A percentile compares a stretch with the other conserved stretches of the same genome.
These are phyloP conservation scores for Candida pini DNA, from an alignment of 805 yeast genomes.

Conservation along the genomic window DNA sequence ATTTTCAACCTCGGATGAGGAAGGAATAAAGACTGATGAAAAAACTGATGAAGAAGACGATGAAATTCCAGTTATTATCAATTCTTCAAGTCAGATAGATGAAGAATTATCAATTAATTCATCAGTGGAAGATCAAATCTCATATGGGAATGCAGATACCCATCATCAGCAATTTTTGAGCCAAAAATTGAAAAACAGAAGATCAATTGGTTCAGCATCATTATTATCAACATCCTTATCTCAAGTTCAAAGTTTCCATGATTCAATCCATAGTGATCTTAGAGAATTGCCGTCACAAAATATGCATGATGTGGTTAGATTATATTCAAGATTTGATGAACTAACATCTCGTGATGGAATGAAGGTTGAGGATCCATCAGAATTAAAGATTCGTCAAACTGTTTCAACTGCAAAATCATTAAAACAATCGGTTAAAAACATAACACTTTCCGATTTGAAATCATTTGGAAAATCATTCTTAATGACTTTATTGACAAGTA, in stretches of 20 bases:
- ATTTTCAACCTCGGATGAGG: too few relatives aligned
- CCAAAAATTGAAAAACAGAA: too few relatives aligned
- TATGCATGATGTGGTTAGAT: conserved; percentile 41
- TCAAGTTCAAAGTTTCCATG: conserved; percentile 3
- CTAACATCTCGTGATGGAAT: conserved; percentile 17
- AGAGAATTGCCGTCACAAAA: conserved; percentile 36
- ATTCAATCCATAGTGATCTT: conserved; percentile 16
- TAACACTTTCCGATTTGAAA: background rate
- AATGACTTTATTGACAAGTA: conserved; percentile 34
- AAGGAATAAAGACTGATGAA: conserved; percentile 10
- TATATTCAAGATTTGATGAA: conserved; percentile 45
- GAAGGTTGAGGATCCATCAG: conserved; percentile 12
- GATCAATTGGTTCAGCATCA: too few relatives aligned
- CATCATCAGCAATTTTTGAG: background rate
- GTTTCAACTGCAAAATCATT: background rate
- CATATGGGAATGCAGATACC: background rate
- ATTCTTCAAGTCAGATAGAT: too few relatives aligned
- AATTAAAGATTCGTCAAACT: conserved; percentile 6
- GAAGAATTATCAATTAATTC: conserved; percentile 9
- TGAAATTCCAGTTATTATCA: background rate
- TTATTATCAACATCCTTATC: too few relatives aligned
- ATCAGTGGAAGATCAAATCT: conserved; percentile 2
- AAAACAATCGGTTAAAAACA: background rate
- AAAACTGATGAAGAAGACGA: conserved; percentile 7
- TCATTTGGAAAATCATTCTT: conserved; percentile 3